Percentiles rank a stretch among this genome's conserved stretches.
phyloP scores from a whole-genome alignment of 768 basidiomycete species.

The Boletus speciosus region DNA sequence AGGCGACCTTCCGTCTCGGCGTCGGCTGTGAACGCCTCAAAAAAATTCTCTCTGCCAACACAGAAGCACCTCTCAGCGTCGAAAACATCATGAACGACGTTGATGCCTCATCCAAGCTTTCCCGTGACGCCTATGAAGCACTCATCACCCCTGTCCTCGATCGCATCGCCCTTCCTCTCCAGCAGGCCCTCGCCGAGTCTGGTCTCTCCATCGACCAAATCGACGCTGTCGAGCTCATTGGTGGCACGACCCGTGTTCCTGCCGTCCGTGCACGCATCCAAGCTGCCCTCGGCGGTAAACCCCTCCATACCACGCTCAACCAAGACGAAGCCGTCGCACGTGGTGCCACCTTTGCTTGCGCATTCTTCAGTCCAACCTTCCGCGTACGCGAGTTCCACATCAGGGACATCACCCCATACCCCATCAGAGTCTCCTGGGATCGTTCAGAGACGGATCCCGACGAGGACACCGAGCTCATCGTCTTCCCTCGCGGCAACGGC shows the following conservation, averaged over 20 bases:
- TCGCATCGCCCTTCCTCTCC: constrained; percentile 70
- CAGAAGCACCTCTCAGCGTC: constrained; percentile 84
- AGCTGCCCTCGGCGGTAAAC: constrained; percentile 74
- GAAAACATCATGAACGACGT: constrained; percentile 97
- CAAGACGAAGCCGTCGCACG: constrained; percentile 97
- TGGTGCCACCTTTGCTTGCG: constrained; percentile 95
- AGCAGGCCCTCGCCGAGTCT: constrained; percentile 76
- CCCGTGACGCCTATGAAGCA: constrained; percentile 76
- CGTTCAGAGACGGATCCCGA: constrained; percentile 68
- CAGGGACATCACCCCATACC: constrained; percentile 81
- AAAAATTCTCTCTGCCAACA: constrained; percentile 93
- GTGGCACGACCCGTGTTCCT: constrained; percentile 90
- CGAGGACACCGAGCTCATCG: constrained; percentile 88
- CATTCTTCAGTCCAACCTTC: constrained; percentile 96
- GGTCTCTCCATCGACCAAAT: constrained; percentile 81
- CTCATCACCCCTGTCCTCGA: constrained; percentile 76
- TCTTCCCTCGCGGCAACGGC: constrained; percentile 81
- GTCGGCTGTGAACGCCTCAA: constrained; percentile 92
- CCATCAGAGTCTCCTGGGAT: constrained; percentile 90
- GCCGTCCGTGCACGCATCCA: constrained; percentile 87
- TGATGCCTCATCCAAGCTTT: constrained; percentile 84
- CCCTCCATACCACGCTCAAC: constrained; percentile 90
- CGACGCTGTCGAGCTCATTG: constrained; percentile 88
- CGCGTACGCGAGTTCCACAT: constrained; percentile 93
- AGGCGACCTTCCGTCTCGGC: constrained; percentile 87